A percentile compares a stretch with the other conserved stretches of the same genome.
Conservation (phyloP, 78 protist genomes). For the Speleostelium caveatum region DNA sequence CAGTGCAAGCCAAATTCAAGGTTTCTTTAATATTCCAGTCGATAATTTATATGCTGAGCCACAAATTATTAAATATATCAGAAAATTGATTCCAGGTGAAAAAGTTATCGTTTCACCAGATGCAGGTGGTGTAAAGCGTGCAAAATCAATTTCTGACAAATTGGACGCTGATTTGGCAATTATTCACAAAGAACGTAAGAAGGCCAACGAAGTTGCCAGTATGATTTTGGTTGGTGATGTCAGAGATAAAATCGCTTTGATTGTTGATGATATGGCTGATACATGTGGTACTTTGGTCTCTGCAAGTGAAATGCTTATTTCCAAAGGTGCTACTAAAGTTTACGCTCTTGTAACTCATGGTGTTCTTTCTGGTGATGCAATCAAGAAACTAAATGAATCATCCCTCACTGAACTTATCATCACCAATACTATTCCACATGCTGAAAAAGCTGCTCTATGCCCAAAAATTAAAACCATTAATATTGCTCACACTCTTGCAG, state of each 20-base stretch:
- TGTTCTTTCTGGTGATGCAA: conserved; percentile 84
- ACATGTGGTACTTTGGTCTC: conserved; percentile 90
- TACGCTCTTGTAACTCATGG: conserved; percentile 82
- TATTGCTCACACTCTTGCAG: conserved; percentile 88
- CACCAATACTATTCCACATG: conserved; percentile 91
- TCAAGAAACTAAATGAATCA: conserved; percentile 81
- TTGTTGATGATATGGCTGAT: conserved; percentile 92
- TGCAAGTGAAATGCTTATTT: conserved; percentile 81
- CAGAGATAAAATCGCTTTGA: conserved; percentile 72
- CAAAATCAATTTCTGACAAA: conserved; percentile 88
- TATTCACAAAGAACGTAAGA: conserved; percentile 91
- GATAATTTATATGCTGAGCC: conserved; percentile 92
- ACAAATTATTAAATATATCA: conserved; percentile 83
- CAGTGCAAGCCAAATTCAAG: conserved; percentile 73
- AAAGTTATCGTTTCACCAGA: conserved; percentile 90
- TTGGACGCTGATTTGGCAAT: conserved; percentile 85
- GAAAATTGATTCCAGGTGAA: conserved; percentile 81
- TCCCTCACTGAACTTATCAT: conserved; percentile 77
- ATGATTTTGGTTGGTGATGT: conserved; percentile 89
- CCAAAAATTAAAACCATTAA: conserved; percentile 83
- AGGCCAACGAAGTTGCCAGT: conserved; percentile 83
- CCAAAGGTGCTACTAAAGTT: conserved; percentile 86
- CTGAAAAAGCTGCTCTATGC: conserved; percentile 80
- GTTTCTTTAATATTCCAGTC: conserved; percentile 87
- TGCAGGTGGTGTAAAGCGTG: conserved; percentile 93